phyloP scores from a whole-genome alignment of 306 rosid species.

The Neltuma alba region DNA sequence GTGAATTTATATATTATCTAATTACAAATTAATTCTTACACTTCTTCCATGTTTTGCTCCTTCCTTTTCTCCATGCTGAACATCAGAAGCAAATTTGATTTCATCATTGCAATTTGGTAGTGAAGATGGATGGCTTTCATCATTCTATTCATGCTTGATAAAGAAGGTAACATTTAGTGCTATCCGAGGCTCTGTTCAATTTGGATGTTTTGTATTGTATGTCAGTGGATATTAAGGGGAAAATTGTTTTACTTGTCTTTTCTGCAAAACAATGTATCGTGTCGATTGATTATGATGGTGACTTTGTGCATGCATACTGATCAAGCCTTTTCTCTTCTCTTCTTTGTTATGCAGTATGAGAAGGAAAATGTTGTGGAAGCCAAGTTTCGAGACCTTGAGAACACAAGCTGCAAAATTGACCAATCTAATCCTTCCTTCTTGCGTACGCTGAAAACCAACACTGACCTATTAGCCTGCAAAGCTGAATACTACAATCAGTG shows the following conservation, averaged over 20 bases:
- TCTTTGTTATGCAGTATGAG: constrained; percentile 66
- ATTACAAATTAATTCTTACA: constrained; percentile 29
- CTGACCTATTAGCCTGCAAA: constrained; percentile 93
- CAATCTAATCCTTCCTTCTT: constrained; percentile 65
- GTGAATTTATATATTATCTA: constrained; percentile 10
- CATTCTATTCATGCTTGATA: constrained; percentile 86
- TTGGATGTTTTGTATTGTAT: constrained; percentile 24
- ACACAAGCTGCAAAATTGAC: constrained; percentile 66
- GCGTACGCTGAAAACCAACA: constrained; percentile 72
- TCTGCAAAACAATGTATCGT: background rate
- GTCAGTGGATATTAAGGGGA: background rate
- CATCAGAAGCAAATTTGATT: constrained; percentile 76
- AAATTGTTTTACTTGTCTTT: constrained; percentile 9
- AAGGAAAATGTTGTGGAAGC: constrained; percentile 83
- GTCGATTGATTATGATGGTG: constrained; percentile 3
- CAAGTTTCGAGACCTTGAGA: constrained; percentile 84
- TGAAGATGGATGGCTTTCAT: constrained; percentile 94
- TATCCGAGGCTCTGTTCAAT: constrained; percentile 27
- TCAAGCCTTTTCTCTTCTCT: constrained; percentile 27
- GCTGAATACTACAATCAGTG: constrained; percentile 97
- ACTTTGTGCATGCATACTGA: constrained; percentile 19
- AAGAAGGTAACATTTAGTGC: constrained; percentile 71
- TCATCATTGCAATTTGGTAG: constrained; percentile 84
- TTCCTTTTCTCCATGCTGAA: constrained; percentile 37
- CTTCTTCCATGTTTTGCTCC: constrained; percentile 11